Evolutionary conservation across 768 basidiomycete species (phyloP), one percentile per base, ranked within the genome.

Genomic region (Rhodotorula graminis): DNA sequence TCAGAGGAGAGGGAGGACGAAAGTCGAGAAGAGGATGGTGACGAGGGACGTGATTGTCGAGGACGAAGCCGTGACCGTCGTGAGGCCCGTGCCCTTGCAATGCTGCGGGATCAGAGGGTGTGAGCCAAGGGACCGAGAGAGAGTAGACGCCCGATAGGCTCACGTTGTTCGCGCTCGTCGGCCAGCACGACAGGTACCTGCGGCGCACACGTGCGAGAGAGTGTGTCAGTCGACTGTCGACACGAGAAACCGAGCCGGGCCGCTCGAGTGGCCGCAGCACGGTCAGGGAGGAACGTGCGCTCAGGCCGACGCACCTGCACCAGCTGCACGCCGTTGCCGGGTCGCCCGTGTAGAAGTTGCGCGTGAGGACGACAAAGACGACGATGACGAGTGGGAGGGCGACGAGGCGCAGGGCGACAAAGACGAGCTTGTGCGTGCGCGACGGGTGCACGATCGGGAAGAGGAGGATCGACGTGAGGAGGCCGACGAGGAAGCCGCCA

Each of bases 381-480:
- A 95, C 81, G 42, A 95, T 79, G 6, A 89, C 86, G 46, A 95
- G 72, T 5, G 91, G 89, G 56, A 92, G 84, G 3, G 92, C 91
- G 44, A 86, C 80, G 44, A 90, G 77, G 69, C 94, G 87, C 79
- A 90, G 86, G 52, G 76, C 82, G 88, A 90, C 92, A 80, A 89
- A 87, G 59, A 91, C 85, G 29, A 84, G 79, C 65, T 85, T 85
- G 79, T 93, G 93, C 31, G 52, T 61, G 2, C 88, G 84, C 67
- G 84, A 89, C 5, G 92, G 87, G 77, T 90, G 92, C 66, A 99
- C 90, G 23, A 95, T 87, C 11, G 95, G 95, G 80, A 93, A 93
- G 73, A 99, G 86, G 29, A 89, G 86, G 61, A 89, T 89, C 33
- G 90, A 91, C 49, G 89, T 84, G 16, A 98, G 85, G 16, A 97